Conservation (phyloP, 345 rosid genomes). For the Dimocarpus longan region DNA sequence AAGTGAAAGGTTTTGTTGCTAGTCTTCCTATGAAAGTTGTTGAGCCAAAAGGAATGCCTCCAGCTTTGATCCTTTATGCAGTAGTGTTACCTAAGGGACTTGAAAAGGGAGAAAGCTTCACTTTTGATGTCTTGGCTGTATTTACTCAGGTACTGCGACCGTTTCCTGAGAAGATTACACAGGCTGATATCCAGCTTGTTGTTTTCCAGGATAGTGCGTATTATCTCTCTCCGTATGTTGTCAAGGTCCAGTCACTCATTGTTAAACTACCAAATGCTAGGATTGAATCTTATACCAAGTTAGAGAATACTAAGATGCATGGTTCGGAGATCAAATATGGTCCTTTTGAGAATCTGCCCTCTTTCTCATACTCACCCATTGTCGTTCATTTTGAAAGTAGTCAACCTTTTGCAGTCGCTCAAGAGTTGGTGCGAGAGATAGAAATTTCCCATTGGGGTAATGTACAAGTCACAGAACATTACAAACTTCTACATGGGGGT, state of each 20-base stretch:
- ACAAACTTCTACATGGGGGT: conserved; percentile 72
- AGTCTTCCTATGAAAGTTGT: conserved; percentile 50
- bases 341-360: conserved; percentile 67
- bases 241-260: conserved; percentile 70
- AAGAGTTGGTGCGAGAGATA: conserved; percentile 78
- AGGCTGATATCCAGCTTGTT: conserved; percentile 87
- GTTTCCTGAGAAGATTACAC: conserved; percentile 83
- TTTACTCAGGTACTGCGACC: conserved; percentile 67
- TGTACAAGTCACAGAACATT: conserved; percentile 87
- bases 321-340: conserved; percentile 92
- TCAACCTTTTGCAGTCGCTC: conserved; percentile 78
- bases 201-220: conserved; percentile 75
- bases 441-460: conserved; percentile 98
- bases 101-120: conserved; percentile 58
- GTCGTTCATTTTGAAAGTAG: conserved; percentile 87
- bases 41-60: conserved; percentile 57
- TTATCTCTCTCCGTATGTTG: conserved; percentile 74
- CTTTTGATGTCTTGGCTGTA: conserved; percentile 60
- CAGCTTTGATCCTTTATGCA: conserved; percentile 55
- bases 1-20: conserved; percentile 43
- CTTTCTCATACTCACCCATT: conserved; percentile 69
- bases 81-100: conserved; percentile 65
- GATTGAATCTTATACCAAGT: conserved; percentile 75
- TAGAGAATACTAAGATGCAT: conserved; percentile 64
- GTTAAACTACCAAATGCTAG: conserved; percentile 72